Evolutionary conservation across 1,284 basidiomycete genomes (phyloP).

Genomic region (Lentinus polychrous): DNA sequence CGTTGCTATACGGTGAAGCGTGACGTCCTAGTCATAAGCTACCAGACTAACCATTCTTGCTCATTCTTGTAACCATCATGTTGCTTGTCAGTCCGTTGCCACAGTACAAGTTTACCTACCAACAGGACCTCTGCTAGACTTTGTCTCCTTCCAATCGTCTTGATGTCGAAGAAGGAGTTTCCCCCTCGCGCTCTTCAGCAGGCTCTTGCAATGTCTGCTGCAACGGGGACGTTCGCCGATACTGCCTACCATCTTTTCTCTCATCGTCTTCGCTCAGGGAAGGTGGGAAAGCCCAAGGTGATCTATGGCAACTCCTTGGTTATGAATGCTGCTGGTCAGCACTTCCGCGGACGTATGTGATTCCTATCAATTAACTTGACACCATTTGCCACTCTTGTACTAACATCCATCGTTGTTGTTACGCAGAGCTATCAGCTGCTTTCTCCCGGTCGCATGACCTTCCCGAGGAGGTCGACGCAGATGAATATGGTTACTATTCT

Average conservation of each 20-base stretch:
- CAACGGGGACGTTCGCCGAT: slow-evolving; percentile 13
- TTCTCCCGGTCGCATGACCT: neutral
- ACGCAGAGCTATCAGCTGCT: slow-evolving; percentile 5
- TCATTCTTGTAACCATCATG: neutral
- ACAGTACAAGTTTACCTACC: neutral
- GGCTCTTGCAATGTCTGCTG: slow-evolving; percentile 13
- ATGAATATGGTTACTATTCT: slow-evolving; percentile 9
- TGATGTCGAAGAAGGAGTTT: slow-evolving; percentile 1
- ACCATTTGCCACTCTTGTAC: neutral
- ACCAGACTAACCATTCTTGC: too few relatives aligned
- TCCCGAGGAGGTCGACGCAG: slow-evolving; percentile 3
- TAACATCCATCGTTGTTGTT: neutral
- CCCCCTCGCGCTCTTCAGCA: slow-evolving; percentile 5
- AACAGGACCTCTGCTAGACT: neutral
- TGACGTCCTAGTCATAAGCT: too few relatives aligned
- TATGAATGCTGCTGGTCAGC: slow-evolving; percentile 8
- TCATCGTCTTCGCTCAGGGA: slow-evolving; percentile 8
- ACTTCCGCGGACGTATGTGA: slow-evolving; percentile 13
- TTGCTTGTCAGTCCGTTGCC: neutral
- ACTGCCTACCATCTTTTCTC: slow-evolving; percentile 16
- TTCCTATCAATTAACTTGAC: neutral
- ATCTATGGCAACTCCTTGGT: slow-evolving; percentile 16
- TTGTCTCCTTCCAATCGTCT: too few relatives aligned
- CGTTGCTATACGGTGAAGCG: too few relatives aligned
- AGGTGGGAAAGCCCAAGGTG: slow-evolving; percentile 8